Percentiles rank a stretch among this genome's conserved stretches.
These are phyloP conservation scores for Flagelloscypha sp. DNA, from an alignment of 768 basidiomycete species.

Conservation along the genomic window DNA sequence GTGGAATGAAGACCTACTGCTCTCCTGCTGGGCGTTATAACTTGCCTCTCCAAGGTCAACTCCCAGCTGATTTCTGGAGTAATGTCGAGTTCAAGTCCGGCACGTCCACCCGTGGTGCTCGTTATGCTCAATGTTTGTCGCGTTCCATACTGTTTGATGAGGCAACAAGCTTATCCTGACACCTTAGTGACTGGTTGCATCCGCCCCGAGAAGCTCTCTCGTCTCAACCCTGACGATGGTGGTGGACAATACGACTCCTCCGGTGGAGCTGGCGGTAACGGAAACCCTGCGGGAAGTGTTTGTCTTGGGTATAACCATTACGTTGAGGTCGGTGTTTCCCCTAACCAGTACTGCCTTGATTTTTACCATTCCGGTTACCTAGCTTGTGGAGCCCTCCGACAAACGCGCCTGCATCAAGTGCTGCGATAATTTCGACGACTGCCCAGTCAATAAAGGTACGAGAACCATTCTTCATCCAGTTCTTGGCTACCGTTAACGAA, in stretches of 20 bases:
- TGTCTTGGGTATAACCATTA: slow-evolving; percentile 22
- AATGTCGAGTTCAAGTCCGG: slow-evolving; percentile 18
- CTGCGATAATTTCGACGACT: slow-evolving; percentile 20
- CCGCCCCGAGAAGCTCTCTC: slow-evolving; percentile 11
- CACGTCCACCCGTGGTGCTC: slow-evolving; percentile 13
- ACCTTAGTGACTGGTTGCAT: slow-evolving; percentile 20
- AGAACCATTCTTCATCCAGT: background rate
- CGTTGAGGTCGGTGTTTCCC: slow-evolving; percentile 11
- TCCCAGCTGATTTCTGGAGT: slow-evolving; percentile 19
- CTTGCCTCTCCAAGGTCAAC: slow-evolving; percentile 16
- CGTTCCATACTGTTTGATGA: background rate
- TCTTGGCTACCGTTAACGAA: background rate
- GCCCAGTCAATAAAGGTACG: slow-evolving; percentile 19
- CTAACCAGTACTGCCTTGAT: background rate
- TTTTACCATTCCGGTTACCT: background rate
- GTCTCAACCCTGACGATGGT: slow-evolving; percentile 16
- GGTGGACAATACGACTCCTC: slow-evolving; percentile 22
- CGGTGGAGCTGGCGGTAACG: slow-evolving; percentile 17
- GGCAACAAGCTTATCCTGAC: background rate
- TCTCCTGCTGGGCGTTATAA: slow-evolving; percentile 14
- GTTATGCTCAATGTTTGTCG: slow-evolving; percentile 16
- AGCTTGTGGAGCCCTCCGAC: slow-evolving; percentile 17
- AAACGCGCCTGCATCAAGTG: slow-evolving; percentile 22
- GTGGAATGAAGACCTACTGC: slow-evolving; percentile 18
- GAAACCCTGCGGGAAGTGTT: slow-evolving; percentile 19